phyloP scores from a whole-genome alignment of 2,329 filamentous ascomycete species.

The Aaosphaeria pasadenensis region DNA sequence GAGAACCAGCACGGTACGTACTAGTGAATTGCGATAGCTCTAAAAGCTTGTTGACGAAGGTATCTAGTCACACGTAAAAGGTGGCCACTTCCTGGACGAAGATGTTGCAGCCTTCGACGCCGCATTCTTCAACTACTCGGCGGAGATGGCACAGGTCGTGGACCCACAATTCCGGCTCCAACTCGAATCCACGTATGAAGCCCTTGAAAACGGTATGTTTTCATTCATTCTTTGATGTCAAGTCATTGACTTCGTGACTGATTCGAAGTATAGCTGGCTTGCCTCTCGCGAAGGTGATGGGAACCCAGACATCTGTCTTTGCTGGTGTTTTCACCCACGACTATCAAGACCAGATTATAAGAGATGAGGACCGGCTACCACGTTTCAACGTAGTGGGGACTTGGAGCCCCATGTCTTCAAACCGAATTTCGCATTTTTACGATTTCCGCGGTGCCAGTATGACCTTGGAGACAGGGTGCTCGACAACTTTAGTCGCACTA shows the following conservation, averaged over 20 bases:
- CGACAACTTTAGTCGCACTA: conserved; percentile 22
- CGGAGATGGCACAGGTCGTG: conserved; percentile 5
- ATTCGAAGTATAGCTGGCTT: conserved; percentile 3
- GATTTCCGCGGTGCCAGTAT: conserved; percentile 32
- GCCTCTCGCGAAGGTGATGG: conserved; percentile 5
- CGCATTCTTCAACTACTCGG: conserved; percentile 11
- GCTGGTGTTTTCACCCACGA: conserved; percentile 9
- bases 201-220: conserved; percentile 7
- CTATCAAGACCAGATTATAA: conserved; percentile 6
- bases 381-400: conserved; percentile 2
- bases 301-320: conserved; percentile 9
- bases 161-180: conserved; percentile 13
- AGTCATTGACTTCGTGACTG: neutral
- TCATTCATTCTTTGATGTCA: neutral
- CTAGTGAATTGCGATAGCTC: neutral
- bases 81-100: conserved; percentile 10
- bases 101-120: conserved; percentile 14
- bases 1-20: neutral
- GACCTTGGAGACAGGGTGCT: conserved; percentile 37
- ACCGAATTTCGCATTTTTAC: conserved; percentile 35
- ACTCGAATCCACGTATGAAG: conserved; percentile 14
- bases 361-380: conserved; percentile 1
- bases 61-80: conserved; percentile 3
- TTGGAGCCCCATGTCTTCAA: conserved; percentile 24
- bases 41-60: neutral